Base-by-base conservation (phyloP, 1,284 basidiomycete genomes). In the Leccinum holopus region DNA sequence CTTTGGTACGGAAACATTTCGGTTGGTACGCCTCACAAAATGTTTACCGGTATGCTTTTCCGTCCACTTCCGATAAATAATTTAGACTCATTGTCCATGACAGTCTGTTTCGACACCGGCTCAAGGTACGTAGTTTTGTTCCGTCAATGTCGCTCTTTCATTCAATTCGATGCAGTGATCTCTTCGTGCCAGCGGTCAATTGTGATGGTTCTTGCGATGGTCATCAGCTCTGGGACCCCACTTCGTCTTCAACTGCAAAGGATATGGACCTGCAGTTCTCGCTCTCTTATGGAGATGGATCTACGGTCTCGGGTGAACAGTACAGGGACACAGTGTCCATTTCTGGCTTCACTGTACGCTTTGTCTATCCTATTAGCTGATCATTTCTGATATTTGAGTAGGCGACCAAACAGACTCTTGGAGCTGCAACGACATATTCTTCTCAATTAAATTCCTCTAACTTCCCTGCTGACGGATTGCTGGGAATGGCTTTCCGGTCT, bases 241-340 rank as follows among this genome's bases (percentile, higher is more conserved):
- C 62, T 55, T 61, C 66, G 9, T 82, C 80, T 35, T 77, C 77
- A 0, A 77, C 79, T 1, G 70, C 79, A 8, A 57, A 65, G n/a
- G 67, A 76, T 61, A 33, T 76, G 58, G 49, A 61, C 2, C 68
- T 71, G 25, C 67, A 65, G 0, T 87, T 87, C 74, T 61, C 53
- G 6, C 79, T 87, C 62, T 18, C 68, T 3, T 90, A 84, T 69
- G 85, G 81, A 11, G 85, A 87, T 68, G 83, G 83, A 21, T 49
- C 44, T 16, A 83, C 82, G 76, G 18, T 83, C 83, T 8, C 69
- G 10, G 87, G 86, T n/a, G 72, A 75, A 33, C 77, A 83, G 62
- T 87, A 82, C 72, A 75, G 73, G 3, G 87, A 90, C 67, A 79
- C 72, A 5, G 79, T 86, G 1, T 61, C 68, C 44, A 68, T 79